Conservation (phyloP, 1,284 basidiomycete genomes). For the Chondrostereum purpureum region DNA sequence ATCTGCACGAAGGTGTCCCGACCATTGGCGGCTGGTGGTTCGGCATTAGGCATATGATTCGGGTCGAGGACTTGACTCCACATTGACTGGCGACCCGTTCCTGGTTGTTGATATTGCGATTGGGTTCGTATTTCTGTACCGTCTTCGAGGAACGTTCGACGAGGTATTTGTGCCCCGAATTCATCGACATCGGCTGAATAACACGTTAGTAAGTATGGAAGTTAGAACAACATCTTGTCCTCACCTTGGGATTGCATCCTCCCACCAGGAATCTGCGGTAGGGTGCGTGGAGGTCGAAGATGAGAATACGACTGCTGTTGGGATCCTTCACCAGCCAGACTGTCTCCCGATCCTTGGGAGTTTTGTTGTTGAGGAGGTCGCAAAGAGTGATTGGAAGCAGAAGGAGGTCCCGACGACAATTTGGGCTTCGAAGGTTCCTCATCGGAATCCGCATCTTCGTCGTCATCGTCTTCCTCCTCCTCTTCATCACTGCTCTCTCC, state of each 20-base stretch:
- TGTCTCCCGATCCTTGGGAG: slow-evolving; percentile 10
- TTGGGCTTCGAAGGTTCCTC: slow-evolving; percentile 30
- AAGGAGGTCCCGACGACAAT: slow-evolving; percentile 19
- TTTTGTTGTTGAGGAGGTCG: slow-evolving; percentile 20
- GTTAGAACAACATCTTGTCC: slow-evolving; percentile 9
- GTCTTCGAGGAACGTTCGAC: slow-evolving; percentile 39
- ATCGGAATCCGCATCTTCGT: slow-evolving; percentile 65
- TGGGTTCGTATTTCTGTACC: slow-evolving; percentile 41
- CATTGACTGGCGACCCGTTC: slow-evolving; percentile 57
- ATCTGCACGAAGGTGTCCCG: slow-evolving; percentile 80
- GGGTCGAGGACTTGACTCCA: slow-evolving; percentile 86
- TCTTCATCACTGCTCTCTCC: slow-evolving; percentile 75
- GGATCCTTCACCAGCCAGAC: slow-evolving; percentile 9
- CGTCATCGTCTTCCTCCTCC: slow-evolving; percentile 72
- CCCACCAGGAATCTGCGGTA: slow-evolving; percentile 39
- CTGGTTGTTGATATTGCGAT: slow-evolving; percentile 43
- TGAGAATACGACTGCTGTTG: slow-evolving; percentile 25
- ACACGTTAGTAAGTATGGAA: slow-evolving; percentile 9
- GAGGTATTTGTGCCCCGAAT: slow-evolving; percentile 20
- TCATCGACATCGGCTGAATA: slow-evolving; percentile 20
- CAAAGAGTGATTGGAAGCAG: slow-evolving; percentile 20
- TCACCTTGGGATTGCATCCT: slow-evolving; percentile 14
- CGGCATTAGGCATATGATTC: slow-evolving; percentile 40
- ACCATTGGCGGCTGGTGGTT: slow-evolving; percentile 29
- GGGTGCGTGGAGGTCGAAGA: slow-evolving; percentile 34